Percentiles rank a stretch among this genome's conserved stretches.
phyloP scores from a whole-genome alignment of 441 rosid species.

The Flueggea neowawraea region DNA sequence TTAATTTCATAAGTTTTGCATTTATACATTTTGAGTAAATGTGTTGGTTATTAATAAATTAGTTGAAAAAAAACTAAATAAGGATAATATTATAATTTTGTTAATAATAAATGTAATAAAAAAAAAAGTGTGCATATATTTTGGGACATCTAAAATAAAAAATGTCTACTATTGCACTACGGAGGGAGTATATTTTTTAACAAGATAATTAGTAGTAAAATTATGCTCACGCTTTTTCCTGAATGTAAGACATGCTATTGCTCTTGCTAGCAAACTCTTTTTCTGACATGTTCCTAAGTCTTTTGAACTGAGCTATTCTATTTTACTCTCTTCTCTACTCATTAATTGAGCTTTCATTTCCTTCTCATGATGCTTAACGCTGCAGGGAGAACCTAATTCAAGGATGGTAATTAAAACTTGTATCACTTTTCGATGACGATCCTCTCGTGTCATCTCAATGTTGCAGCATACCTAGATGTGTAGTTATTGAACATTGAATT shows the following conservation, averaged over 20 bases:
- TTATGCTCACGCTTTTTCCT: background rate
- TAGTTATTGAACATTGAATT: constrained; percentile 56
- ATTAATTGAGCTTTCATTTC: constrained; percentile 6
- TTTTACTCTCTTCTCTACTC: constrained; percentile 3
- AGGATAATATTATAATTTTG: too few relatives aligned
- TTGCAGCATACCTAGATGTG: constrained; percentile 76
- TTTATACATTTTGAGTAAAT: too few relatives aligned
- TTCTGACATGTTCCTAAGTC: constrained; percentile 69
- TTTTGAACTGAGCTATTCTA: constrained; percentile 7
- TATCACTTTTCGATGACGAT: constrained; percentile 74
- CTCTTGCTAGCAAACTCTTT: constrained; percentile 70
- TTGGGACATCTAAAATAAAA: too few relatives aligned
- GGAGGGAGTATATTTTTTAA: too few relatives aligned
- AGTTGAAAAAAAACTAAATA: too few relatives aligned
- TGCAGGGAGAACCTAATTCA: constrained; percentile 73
- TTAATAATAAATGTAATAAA: too few relatives aligned
- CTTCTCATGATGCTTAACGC: constrained; percentile 15
- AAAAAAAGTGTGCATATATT: too few relatives aligned
- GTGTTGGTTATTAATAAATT: too few relatives aligned
- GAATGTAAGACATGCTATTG: constrained; percentile 53
- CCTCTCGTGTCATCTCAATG: constrained; percentile 74
- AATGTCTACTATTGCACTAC: too few relatives aligned
- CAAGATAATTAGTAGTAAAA: too few relatives aligned
- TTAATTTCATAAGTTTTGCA: too few relatives aligned
- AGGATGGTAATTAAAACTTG: constrained; percentile 78